Evolutionary conservation across 1,284 basidiomycete species (phyloP).

Genomic region (Paramarasmius palmivorus): DNA sequence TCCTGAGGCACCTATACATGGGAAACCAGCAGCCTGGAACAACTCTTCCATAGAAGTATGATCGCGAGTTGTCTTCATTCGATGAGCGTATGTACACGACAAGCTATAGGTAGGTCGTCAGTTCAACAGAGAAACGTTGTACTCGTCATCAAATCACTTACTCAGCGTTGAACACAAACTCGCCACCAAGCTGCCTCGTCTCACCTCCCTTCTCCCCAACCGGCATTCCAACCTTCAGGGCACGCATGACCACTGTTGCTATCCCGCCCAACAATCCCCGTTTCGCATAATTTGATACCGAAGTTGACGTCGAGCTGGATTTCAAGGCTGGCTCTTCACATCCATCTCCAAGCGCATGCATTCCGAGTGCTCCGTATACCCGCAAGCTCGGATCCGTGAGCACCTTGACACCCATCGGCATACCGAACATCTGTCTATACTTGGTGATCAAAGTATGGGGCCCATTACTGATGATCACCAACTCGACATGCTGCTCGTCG

Average conservation of each 20-base stretch:
- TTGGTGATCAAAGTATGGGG: slow-evolving; percentile 71
- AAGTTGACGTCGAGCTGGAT: slow-evolving; percentile 12
- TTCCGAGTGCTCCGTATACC: slow-evolving; percentile 76
- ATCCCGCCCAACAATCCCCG: slow-evolving; percentile 66
- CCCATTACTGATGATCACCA: slow-evolving; percentile 82
- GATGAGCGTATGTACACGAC: slow-evolving; percentile 64
- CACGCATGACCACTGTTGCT: slow-evolving; percentile 68
- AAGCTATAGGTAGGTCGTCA: slow-evolving; percentile 37
- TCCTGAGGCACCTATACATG: not conserved
- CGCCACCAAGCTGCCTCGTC: slow-evolving; percentile 79
- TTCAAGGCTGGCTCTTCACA: slow-evolving; percentile 24
- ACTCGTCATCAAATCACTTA: slow-evolving; percentile 29
- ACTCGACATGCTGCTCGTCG: not conserved
- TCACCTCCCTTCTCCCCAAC: slow-evolving; percentile 82
- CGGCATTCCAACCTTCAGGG: slow-evolving; percentile 71
- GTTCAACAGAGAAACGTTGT: slow-evolving; percentile 14
- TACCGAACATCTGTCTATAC: slow-evolving; percentile 66
- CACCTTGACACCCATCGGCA: slow-evolving; percentile 61
- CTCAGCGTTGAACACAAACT: slow-evolving; percentile 85
- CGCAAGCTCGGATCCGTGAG: slow-evolving; percentile 78
- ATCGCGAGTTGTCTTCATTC: slow-evolving; percentile 69
- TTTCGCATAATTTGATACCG: slow-evolving; percentile 55
- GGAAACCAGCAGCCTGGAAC: slow-evolving; percentile 59
- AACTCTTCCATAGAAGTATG: slow-evolving; percentile 72
- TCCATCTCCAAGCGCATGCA: slow-evolving; percentile 58